A percentile compares a stretch with the other conserved stretches of the same genome.
Conservation (phyloP, 805 yeast genomes). For the Kluyveromyces nonfermentans region DNA sequence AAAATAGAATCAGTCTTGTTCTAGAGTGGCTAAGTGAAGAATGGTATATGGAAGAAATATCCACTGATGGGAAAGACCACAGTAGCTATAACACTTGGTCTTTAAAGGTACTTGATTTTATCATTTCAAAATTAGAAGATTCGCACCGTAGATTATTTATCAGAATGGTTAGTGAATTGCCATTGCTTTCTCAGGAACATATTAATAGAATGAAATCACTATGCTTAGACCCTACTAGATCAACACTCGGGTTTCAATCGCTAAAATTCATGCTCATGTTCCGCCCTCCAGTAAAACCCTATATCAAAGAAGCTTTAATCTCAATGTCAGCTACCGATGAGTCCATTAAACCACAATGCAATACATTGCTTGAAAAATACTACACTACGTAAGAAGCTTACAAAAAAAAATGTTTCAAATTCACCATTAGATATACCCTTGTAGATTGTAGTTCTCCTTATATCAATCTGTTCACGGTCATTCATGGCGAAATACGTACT, state of each 20-base stretch:
- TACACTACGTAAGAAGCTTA: too few species aligned
- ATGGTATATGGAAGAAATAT: slow-evolving; percentile 56
- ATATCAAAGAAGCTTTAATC: slow-evolving; percentile 24
- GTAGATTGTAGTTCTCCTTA: too few species aligned
- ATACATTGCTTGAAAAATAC: slow-evolving; percentile 21
- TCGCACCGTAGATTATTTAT: slow-evolving; percentile 73
- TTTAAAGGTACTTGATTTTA: slow-evolving; percentile 57
- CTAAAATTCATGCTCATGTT: slow-evolving; percentile 78
- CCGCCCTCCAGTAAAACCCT: slow-evolving; percentile 68
- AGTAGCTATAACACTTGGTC: slow-evolving; percentile 64
- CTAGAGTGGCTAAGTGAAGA: slow-evolving; percentile 95
- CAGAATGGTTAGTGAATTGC: slow-evolving; percentile 79
- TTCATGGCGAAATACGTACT: too few species aligned
- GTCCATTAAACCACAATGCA: slow-evolving; percentile 19
- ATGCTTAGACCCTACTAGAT: slow-evolving; percentile 78
- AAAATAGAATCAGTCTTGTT: slow-evolving; percentile 59
- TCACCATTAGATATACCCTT: too few species aligned
- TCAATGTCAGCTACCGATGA: slow-evolving; percentile 19
- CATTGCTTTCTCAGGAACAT: slow-evolving; percentile 55
- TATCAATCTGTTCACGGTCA: too few species aligned
- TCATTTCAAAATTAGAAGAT: slow-evolving; percentile 77
- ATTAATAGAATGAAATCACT: slow-evolving; percentile 60
- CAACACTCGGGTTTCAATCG: slow-evolving; percentile 71
- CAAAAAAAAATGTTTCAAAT: too few species aligned
- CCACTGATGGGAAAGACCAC: slow-evolving; percentile 10